These are phyloP conservation scores for Aspergillus sp. DNA, from an alignment of 2,329 filamentous ascomycete genomes.

Conservation along the genomic window DNA sequence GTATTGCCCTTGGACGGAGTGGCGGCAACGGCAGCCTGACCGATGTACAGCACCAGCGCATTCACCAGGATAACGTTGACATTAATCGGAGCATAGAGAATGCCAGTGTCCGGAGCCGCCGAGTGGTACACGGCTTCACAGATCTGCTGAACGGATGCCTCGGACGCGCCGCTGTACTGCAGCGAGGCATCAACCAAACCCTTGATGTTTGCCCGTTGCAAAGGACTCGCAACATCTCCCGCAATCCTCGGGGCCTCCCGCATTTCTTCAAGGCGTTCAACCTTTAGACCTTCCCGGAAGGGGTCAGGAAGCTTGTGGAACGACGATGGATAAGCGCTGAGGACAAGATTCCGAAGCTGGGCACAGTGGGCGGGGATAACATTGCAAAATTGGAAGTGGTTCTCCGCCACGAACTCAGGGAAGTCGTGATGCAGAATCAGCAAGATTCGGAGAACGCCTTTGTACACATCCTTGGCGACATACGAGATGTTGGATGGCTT, in stretches of 20 bases:
- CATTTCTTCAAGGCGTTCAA: constrained; percentile 67
- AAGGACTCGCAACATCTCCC: constrained; percentile 48
- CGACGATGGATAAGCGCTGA: constrained; percentile 66
- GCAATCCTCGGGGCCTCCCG: constrained; percentile 57
- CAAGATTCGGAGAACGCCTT: constrained; percentile 71
- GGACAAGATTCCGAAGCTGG: constrained; percentile 79
- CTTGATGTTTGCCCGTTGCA: constrained; percentile 45
- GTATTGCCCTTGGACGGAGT: constrained; percentile 48
- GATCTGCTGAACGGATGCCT: constrained; percentile 62
- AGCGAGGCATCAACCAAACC: constrained; percentile 44
- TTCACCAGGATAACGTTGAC: constrained; percentile 67
- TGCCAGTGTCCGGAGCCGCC: constrained; percentile 50
- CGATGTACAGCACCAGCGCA: constrained; percentile 74
- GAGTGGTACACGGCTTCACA: constrained; percentile 60
- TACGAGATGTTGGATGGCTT: constrained; percentile 61
- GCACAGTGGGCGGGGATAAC: constrained; percentile 74
- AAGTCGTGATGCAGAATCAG: constrained; percentile 87
- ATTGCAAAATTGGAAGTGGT: constrained; percentile 72
- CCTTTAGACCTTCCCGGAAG: constrained; percentile 62
- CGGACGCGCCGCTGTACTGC: constrained; percentile 53
- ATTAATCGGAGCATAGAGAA: constrained; percentile 57
- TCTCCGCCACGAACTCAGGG: constrained; percentile 81
- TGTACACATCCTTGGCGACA: constrained; percentile 73
- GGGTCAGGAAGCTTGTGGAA: constrained; percentile 65
- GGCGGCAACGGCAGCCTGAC: constrained; percentile 57